Evolutionary conservation across 2,329 filamentous ascomycete species (phyloP), one percentile per base, ranked within the genome.

Genomic region (Fusarium sp.): DNA sequence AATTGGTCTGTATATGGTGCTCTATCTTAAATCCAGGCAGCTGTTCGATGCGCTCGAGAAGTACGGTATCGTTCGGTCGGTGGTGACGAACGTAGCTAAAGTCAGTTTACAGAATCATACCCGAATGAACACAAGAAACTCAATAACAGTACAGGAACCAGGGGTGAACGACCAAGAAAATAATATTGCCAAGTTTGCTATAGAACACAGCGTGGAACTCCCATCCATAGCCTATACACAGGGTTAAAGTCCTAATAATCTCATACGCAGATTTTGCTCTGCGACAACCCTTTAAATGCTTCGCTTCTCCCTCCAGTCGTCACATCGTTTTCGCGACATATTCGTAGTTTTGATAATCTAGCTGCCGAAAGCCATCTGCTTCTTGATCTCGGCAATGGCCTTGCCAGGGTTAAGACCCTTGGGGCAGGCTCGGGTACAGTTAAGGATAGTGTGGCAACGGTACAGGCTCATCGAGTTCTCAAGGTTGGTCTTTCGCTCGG

Each of bases 381-480:
- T 98, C 93, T 98, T 98, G 84, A 98, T 97, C 88, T 98, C 93
- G 58, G 95, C 95, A 85, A 99, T 97, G 22, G 96, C 96, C 81
- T 94, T 88, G 74, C 94, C 96, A 25, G 96, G 96, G 88, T 99
- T 99, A 78, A 99, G 85, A 49, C 96, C 96, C 93, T 99, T 99
- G 81, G 96, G 96, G 85, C 96, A 99, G 62, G 95, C 97, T 83
- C 94, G 89, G 76, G 95, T 95, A 91, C 95, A 99, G 90, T 99
- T 99, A 78, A 99, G 90, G 81, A 99, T 99, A 73, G 96, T 99
- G 88, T 99, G 96, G 89, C 96, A 99, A 80, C 96, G 90, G 89
- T 99, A 99, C 83, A 99, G 83, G 84, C 93, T 97, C 96, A 99
- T 99, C 81, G 93, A 96, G 90, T 99, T 99, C 85, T 99, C 95